Evolutionary conservation across 23 red algal genomes (phyloP), one percentile per base, ranked within the genome.

Genomic region (Gracilaria domingensis): DNA sequence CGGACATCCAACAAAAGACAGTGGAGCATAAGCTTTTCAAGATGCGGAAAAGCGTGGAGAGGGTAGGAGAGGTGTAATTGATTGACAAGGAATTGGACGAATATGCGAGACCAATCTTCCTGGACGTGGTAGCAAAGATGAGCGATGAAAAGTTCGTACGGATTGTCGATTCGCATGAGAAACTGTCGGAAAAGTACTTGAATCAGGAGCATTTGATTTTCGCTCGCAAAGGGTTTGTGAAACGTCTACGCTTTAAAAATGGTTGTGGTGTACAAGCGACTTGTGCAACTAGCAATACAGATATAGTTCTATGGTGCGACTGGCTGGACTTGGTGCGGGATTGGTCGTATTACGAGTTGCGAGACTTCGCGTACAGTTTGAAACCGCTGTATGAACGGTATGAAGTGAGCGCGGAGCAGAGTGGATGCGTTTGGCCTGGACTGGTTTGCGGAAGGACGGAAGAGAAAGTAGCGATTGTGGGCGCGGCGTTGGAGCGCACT

Each of bases 11-110:
- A 50, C 20, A 42, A 51, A 77, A 77, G 26, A 9, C 35, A 8
- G 72, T 77, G n/a, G 72, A 77, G 23, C 40, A 42, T 29, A 51
- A n/a, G 42, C 20, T 77, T 7, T 77, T 77, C 39, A 42, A 77
- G 25, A 42, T 30, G 40, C 30, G 49, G 45, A 32, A 49, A 23
- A 14, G 23, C 17, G 38, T 30, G 23, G 40, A 50, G 30, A 42
- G 72, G 4, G 72, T 77, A 2, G 40, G 14, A 30, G 23, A 77
- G 12, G 45, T 77, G 40, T n/a, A 12, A 25, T 34, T 77, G 45
- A 30, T 77, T 28, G 45, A 51, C 16, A 77, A 49, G 42, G 72
- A 77, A 51, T 21, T 45, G 40, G 40, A 7, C 39, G 12, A 25
- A 30, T 7, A 30, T 30, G 24, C 26, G 23, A 34, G 72, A 48